Evolutionary conservation across 148 eudicot genomes (phyloP).

Genomic region (Camellia lanceoleosa): DNA sequence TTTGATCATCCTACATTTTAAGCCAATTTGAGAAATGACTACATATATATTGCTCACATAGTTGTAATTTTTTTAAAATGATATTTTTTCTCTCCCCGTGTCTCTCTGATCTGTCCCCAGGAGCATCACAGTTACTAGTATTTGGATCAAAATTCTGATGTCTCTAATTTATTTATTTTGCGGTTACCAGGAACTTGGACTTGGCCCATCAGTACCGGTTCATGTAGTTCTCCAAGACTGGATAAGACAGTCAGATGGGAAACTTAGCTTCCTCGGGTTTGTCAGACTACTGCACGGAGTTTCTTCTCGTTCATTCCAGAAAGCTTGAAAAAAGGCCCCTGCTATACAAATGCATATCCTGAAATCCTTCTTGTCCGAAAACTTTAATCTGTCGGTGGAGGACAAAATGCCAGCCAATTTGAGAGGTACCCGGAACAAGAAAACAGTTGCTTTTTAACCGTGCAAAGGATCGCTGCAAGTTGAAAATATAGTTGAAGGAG

Average conservation of each 20-base stretch:
- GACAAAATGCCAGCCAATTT: background rate
- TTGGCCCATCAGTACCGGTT: constrained; percentile 89
- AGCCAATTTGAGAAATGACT: too few species aligned
- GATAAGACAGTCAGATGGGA: constrained; percentile 91
- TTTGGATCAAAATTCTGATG: background rate
- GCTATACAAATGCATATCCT: background rate
- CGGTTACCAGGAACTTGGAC: constrained; percentile 74
- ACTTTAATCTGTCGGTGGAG: background rate
- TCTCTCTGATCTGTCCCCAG: background rate
- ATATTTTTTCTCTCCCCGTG: too few species aligned
- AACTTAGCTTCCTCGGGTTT: constrained; percentile 92
- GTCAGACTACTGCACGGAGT: constrained; percentile 86
- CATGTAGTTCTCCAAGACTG: constrained; percentile 96
- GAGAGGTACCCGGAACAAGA: background rate
- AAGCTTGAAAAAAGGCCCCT: constrained; percentile 35
- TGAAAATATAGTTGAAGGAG: background rate
- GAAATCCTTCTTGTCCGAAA: background rate
- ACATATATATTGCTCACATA: too few species aligned
- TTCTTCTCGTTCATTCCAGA: constrained; percentile 71
- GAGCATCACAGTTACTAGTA: too few species aligned
- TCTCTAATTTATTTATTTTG: background rate
- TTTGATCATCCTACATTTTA: background rate
- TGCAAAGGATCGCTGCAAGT: background rate
- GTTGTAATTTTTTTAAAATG: too few species aligned
- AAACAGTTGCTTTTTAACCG: background rate